These are phyloP conservation scores for Leccinum angustisporum DNA, from an alignment of 1,284 basidiomycete species.

Conservation along the genomic window DNA sequence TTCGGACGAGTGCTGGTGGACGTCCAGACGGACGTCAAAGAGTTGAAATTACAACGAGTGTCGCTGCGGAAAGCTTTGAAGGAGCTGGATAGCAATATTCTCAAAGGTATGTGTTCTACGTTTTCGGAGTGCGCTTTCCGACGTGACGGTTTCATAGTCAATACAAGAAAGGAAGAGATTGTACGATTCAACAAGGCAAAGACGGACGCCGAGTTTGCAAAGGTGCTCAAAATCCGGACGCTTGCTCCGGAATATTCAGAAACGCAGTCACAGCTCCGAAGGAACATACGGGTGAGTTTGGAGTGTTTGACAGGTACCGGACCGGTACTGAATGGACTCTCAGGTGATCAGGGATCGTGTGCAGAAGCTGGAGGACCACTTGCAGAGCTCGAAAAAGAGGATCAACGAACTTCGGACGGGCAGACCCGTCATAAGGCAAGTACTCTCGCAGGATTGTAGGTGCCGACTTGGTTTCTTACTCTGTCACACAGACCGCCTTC, in stretches of 20 bases:
- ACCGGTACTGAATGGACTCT: conserved; percentile 9
- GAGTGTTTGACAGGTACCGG: background rate
- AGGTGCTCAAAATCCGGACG: conserved; percentile 76
- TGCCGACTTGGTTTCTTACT: background rate
- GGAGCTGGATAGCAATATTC: conserved; percentile 60
- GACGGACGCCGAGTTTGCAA: conserved; percentile 75
- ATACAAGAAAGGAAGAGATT: conserved; percentile 74
- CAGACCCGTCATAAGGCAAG: conserved; percentile 62
- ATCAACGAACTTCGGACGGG: conserved; percentile 64
- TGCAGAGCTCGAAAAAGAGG: conserved; percentile 70
- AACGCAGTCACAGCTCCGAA: conserved; percentile 73
- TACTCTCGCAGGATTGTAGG: conserved; percentile 4
- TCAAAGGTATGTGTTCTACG: conserved; percentile 54
- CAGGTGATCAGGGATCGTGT: conserved; percentile 70
- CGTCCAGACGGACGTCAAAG: conserved; percentile 52
- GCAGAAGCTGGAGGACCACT: conserved; percentile 74
- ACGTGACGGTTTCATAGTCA: conserved; percentile 44
- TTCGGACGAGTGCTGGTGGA: conserved; percentile 50
- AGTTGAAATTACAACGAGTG: conserved; percentile 45
- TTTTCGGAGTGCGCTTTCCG: background rate
- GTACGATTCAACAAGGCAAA: conserved; percentile 72
- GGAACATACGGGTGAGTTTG: conserved; percentile 60
- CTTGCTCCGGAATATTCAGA: conserved; percentile 89
- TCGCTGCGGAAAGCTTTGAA: conserved; percentile 44
- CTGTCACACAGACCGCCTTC: conserved; percentile 65